Evolutionary conservation across 441 rosid species (phyloP).

Genomic region (Codiaeum variegatum): DNA sequence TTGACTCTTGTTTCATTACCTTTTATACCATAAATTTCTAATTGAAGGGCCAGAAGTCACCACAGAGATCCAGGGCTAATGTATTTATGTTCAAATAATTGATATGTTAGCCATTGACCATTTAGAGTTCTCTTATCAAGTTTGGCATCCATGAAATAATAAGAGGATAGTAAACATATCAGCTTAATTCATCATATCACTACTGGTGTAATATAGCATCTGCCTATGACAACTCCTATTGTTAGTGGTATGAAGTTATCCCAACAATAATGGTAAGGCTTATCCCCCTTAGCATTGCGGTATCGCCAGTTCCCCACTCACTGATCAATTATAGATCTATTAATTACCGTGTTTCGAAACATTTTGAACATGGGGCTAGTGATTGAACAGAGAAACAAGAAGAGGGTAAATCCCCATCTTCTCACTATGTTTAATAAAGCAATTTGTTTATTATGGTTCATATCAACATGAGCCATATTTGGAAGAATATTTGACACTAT

Average conservation of each 20-base stretch:
- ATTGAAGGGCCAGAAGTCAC: neutral
- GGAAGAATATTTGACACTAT: too few relatives aligned
- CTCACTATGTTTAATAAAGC: neutral
- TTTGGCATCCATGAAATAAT: neutral
- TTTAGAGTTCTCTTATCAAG: neutral
- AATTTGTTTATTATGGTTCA: neutral
- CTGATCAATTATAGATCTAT: neutral
- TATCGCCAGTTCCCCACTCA: neutral
- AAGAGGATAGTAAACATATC: neutral
- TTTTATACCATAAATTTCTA: slow-evolving; percentile 4
- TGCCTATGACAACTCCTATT: neutral
- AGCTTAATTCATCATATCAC: neutral
- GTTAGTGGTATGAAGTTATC: neutral
- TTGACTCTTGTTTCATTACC: neutral
- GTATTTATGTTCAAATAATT: neutral
- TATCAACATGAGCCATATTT: neutral
- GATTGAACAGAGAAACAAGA: neutral
- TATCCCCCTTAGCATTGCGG: neutral
- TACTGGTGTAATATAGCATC: neutral
- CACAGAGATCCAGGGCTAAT: neutral
- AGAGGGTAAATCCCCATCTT: neutral
- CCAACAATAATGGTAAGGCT: neutral
- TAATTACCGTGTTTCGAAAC: neutral
- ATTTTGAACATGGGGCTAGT: neutral
- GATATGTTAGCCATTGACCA: neutral